Evolutionary conservation across 352 stramenopile genomes (phyloP).

Genomic region (Globisporangium uncinulatum): DNA sequence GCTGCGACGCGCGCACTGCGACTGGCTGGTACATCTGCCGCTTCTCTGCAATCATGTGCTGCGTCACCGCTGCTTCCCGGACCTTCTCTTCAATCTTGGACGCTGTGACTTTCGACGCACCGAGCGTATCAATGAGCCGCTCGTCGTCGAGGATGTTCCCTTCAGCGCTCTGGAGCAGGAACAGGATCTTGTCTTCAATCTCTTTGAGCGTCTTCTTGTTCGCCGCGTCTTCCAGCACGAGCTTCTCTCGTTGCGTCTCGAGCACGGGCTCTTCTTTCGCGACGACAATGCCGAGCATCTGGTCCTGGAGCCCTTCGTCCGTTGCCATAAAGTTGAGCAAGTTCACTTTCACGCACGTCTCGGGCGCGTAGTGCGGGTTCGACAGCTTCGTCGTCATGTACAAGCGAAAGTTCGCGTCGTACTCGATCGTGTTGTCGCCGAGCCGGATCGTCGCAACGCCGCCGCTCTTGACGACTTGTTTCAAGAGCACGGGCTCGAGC

Average conservation of each 20-base stretch:
- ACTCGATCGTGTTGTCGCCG: constrained; percentile 93
- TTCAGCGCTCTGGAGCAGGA: constrained; percentile 88
- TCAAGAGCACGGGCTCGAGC: constrained; percentile 91
- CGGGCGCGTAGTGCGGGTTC: constrained; percentile 93
- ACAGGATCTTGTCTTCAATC: constrained; percentile 96
- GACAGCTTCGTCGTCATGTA: constrained; percentile 95
- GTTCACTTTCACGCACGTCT: constrained; percentile 96
- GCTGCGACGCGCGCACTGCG: constrained; percentile 84
- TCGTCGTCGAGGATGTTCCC: constrained; percentile 96
- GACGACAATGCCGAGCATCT: constrained; percentile 95
- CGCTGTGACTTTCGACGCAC: constrained; percentile 90
- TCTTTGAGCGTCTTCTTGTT: constrained; percentile 95
- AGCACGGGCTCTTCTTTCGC: constrained; percentile 91
- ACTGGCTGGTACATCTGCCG: constrained; percentile 90
- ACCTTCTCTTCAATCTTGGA: constrained; percentile 95
- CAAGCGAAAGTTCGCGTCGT: constrained; percentile 90
- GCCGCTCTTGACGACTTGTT: constrained; percentile 89
- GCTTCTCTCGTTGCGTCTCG: constrained; percentile 88
- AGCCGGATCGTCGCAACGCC: constrained; percentile 89
- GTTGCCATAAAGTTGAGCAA: constrained; percentile 97
- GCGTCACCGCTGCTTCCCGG: constrained; percentile 87
- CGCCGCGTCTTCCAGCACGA: constrained; percentile 92
- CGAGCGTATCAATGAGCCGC: constrained; percentile 92
- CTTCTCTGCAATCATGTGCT: constrained; percentile 91
- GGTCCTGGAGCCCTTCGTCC: constrained; percentile 91